Percentiles rank a stretch among this genome's conserved stretches.
Conservation (phyloP, 768 basidiomycete genomes). For the Amanita exitialis region DNA sequence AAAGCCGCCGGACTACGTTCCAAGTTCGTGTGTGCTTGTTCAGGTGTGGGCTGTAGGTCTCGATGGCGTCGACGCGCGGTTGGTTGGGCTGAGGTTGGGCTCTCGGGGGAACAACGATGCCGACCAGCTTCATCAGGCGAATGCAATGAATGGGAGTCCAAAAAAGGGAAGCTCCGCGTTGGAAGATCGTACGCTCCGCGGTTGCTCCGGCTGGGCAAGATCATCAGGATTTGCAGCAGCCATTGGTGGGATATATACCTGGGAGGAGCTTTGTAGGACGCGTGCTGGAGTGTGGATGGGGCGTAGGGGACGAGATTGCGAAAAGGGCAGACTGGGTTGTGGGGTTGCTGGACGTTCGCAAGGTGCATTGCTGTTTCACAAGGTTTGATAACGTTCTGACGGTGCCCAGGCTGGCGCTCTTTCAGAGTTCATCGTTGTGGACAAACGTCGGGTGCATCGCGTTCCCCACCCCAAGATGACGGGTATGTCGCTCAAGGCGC, state of each 20-base stretch:
- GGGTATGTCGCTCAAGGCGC: slow-evolving; percentile 4
- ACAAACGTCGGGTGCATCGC: slow-evolving; percentile 67
- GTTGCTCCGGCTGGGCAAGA: background rate
- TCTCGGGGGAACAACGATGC: slow-evolving; percentile 12
- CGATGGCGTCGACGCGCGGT: slow-evolving; percentile 60
- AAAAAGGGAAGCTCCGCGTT: slow-evolving; percentile 11
- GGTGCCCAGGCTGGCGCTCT: slow-evolving; percentile 48
- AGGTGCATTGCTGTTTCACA: slow-evolving; percentile 40
- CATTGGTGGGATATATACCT: slow-evolving; percentile 70
- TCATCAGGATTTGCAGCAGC: slow-evolving; percentile 6
- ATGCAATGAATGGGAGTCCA: slow-evolving; percentile 4
- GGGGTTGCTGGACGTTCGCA: slow-evolving; percentile 68
- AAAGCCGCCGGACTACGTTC: slow-evolving; percentile 64
- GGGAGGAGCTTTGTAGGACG: slow-evolving; percentile 83
- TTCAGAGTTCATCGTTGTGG: slow-evolving; percentile 80
- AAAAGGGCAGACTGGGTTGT: slow-evolving; percentile 82
- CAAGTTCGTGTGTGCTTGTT: slow-evolving; percentile 60
- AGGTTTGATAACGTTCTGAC: slow-evolving; percentile 5
- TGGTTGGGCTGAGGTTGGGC: slow-evolving; percentile 43
- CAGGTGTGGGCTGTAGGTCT: slow-evolving; percentile 88
- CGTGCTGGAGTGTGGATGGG: slow-evolving; percentile 76
- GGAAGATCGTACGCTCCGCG: slow-evolving; percentile 1
- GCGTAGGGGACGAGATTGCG: slow-evolving; percentile 55
- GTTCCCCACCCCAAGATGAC: slow-evolving; percentile 50
- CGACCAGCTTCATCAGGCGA: slow-evolving; percentile 1